These are phyloP conservation scores for Claviceps fusiformis DNA, from an alignment of 2,329 filamentous ascomycete genomes.

Conservation along the genomic window DNA sequence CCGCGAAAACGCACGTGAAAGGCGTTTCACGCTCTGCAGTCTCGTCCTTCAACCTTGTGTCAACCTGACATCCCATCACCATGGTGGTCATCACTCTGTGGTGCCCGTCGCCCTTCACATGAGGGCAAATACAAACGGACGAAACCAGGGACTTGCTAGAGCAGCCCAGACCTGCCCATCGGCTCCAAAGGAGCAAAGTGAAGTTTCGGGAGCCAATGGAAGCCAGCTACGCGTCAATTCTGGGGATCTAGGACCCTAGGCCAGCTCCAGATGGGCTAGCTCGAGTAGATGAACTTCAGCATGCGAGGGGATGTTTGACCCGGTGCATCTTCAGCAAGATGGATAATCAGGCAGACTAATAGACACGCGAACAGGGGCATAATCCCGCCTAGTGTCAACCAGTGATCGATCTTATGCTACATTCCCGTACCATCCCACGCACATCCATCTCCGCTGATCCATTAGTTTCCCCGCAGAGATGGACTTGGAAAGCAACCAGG, in stretches of 20 bases:
- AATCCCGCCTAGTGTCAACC: not conserved
- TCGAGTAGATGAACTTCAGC: not conserved
- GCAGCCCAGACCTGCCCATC: too few relatives aligned
- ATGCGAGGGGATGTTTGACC: not conserved
- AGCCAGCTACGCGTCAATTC: not conserved
- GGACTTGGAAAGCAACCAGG: not conserved
- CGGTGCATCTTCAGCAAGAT: not conserved
- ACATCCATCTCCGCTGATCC: not conserved
- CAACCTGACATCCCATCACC: too few relatives aligned
- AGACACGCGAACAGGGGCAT: not conserved
- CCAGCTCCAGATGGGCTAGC: not conserved
- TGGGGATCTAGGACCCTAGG: not conserved
- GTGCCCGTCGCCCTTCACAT: too few relatives aligned
- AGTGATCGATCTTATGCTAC: not conserved
- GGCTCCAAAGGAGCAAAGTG: too few relatives aligned
- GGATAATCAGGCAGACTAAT: too few relatives aligned
- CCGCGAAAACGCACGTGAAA: too few relatives aligned
- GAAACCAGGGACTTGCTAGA: too few relatives aligned
- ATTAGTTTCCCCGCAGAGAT: not conserved
- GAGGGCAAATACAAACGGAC: too few relatives aligned
- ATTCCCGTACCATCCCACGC: not conserved
- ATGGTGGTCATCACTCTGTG: too few relatives aligned
- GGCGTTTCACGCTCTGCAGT: too few relatives aligned
- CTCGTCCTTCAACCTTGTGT: too few relatives aligned
- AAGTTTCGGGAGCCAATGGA: not conserved